Conservation (phyloP, 148 eudicot species). For the Simmondsia chinensis region DNA sequence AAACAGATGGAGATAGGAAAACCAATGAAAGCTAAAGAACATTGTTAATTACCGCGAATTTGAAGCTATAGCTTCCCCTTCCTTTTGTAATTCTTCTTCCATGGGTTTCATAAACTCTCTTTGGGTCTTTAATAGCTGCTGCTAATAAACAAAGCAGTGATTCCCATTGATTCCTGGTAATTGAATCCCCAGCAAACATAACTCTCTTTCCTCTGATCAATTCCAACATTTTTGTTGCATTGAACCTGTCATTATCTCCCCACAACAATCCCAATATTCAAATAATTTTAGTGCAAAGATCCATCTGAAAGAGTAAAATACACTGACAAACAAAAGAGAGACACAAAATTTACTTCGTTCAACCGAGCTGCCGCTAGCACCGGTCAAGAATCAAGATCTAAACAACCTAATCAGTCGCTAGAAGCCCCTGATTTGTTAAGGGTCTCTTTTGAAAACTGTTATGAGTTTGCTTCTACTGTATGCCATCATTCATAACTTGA, state of each 20-base stretch:
- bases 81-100: constrained; percentile 75
- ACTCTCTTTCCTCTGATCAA: constrained; percentile 79
- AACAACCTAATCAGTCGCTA: no score
- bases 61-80: constrained; percentile 67
- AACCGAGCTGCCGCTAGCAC: no score
- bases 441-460: no score
- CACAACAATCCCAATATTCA: neutral
- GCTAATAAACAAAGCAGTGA: constrained; percentile 80
- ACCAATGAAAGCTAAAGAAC: neutral
- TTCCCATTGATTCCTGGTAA: constrained; percentile 96
- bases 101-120: constrained; percentile 72
- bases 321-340: no score
- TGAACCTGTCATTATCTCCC: constrained; percentile 41
- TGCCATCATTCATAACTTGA: no score
- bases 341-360: no score
- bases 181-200: constrained; percentile 89
- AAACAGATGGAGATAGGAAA: neutral
- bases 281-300: no score
- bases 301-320: no score
- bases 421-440: no score
- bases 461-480: no score
- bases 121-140: constrained; percentile 77
- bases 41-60: constrained; percentile 57
- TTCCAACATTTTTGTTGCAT: constrained; percentile 77
- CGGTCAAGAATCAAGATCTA: no score